Conservation (phyloP, 1,284 basidiomycete species). For the Rhodotorula sp. region DNA sequence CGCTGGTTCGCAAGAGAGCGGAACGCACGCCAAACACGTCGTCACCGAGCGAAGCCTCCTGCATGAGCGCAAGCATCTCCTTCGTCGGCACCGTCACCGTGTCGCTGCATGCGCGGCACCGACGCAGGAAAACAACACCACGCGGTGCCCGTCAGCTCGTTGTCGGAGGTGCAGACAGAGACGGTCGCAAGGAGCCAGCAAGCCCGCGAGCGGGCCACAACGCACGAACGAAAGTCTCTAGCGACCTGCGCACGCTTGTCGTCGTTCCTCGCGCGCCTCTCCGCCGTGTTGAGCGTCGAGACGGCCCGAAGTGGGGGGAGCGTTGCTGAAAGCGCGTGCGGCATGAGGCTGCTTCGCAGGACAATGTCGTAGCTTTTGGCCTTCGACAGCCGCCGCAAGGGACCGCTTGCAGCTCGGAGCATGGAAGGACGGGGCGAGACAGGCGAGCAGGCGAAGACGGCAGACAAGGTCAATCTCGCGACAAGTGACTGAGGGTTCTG, state of each 20-base stretch:
- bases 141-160: not conserved
- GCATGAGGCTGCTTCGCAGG: too few relatives aligned
- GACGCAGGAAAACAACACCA: not conserved
- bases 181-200: too few relatives aligned
- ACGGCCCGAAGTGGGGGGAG: not conserved
- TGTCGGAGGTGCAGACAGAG: too few relatives aligned
- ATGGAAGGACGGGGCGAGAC: too few relatives aligned
- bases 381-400: too few relatives aligned
- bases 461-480: too few relatives aligned
- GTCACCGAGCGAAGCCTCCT: constrained; percentile 57
- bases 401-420: too few relatives aligned
- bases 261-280: not conserved
- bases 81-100: constrained; percentile 57
- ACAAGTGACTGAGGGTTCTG: too few relatives aligned
- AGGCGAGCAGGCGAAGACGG: too few relatives aligned
- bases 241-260: not conserved
- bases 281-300: not conserved
- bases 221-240: constrained; percentile 15
- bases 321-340: too few relatives aligned
- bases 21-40: constrained; percentile 52
- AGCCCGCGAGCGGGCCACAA: too few relatives aligned
- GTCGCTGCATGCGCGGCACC: constrained; percentile 49
- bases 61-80: constrained; percentile 54
- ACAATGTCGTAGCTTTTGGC: too few relatives aligned
- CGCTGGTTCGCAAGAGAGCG: not conserved